Conservation (phyloP, 768 basidiomycete species). For the Pleurotus ostreatus region DNA sequence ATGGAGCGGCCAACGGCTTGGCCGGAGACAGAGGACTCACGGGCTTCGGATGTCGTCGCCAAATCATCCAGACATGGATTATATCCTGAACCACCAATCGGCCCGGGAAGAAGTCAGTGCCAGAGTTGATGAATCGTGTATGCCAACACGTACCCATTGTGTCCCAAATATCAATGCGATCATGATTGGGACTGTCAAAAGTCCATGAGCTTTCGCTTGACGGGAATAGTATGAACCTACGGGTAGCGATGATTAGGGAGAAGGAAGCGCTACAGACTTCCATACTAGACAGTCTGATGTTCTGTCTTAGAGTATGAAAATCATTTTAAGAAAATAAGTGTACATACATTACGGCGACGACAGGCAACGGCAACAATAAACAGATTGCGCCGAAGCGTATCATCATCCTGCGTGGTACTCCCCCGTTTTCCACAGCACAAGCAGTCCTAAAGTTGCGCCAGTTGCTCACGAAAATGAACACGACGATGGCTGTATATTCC, state of each 20-base stretch:
- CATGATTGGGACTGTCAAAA: conserved; percentile 15
- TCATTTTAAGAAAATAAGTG: background rate
- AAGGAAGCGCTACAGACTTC: background rate
- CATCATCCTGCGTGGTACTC: conserved; percentile 13
- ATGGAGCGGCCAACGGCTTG: too few species aligned
- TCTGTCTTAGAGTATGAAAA: background rate
- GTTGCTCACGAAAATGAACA: conserved; percentile 11
- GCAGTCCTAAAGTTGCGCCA: conserved; percentile 7
- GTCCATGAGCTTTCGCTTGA: background rate
- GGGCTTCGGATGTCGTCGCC: background rate
- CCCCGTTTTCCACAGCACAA: background rate
- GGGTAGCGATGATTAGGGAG: background rate
- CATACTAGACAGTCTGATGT: background rate
- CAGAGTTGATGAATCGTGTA: background rate
- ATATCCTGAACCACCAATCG: conserved; percentile 8
- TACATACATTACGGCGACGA: background rate
- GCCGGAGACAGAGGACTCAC: too few species aligned
- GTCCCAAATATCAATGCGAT: conserved; percentile 17
- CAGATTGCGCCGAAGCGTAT: conserved; percentile 15
- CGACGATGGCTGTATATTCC: conserved; percentile 15
- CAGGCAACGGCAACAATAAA: conserved; percentile 1
- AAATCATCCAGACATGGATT: conserved; percentile 10
- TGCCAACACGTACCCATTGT: conserved; percentile 13
- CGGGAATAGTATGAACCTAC: background rate
- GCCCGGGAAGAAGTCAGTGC: background rate